Evolutionary conservation across 2,329 filamentous ascomycete species (phyloP), one percentile per base, ranked within the genome.

Genomic region (Plectosphaerella plurivora): DNA sequence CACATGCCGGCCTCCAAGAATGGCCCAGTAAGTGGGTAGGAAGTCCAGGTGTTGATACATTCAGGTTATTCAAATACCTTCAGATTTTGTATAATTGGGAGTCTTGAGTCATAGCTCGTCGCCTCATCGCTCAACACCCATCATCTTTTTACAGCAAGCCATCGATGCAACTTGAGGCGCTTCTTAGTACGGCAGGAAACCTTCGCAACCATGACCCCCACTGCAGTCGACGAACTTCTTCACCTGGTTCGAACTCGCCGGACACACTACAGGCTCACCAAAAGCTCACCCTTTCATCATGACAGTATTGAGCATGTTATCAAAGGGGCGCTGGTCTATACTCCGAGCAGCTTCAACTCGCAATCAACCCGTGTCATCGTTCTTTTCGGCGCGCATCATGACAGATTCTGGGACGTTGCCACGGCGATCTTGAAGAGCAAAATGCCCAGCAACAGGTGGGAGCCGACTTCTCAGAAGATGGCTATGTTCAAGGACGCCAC

Each of bases 311-410:
- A 81, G 63, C 81, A 88, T 62, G 82, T 92, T 65, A 79, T 85
- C 67, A 73, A 78, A 67, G 68, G 82, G 60, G 77, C 83, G 51
- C 75, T 94, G 60, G 75, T 83, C 54, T 78, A 91, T 68, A 78
- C 87, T 2, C 91, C 92, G 41, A 87, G 83, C 50, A 84, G 86
- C 58, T 97, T 96, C 86, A 96, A 97, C 83, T 88, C 84, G 41
- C 92, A 96, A 76, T 84, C 84, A 60, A 87, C 89, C 60, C 86
- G 92, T 54, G 73, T 88, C 53, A 81, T 96, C 47, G 81, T 96
- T 49, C 82, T 97, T 51, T 79, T 94, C 63, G 86, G 87, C 63
- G 82, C 81, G 56, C 88, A 96, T 70, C 92, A 97, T 76, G 85
- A 91, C 63, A 87, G 88, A 74, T 83, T 96, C 61, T 97, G 92